Evolutionary conservation across 805 yeast genomes (phyloP).

Genomic region (Yamadazyma sp.): DNA sequence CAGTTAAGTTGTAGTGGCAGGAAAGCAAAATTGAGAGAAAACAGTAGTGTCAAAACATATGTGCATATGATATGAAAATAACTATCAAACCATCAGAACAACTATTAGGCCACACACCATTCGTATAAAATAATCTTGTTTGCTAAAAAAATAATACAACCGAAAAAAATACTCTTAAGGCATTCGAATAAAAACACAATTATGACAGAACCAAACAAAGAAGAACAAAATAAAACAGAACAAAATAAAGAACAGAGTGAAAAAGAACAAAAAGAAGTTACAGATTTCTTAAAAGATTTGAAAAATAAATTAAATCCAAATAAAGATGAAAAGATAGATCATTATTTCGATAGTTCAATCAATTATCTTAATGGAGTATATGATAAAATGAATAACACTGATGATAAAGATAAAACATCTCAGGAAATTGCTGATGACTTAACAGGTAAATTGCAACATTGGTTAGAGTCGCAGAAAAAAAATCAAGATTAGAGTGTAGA

Average conservation of each 20-base stretch:
- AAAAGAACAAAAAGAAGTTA: slow-evolving; percentile 3
- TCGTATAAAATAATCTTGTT: too few relatives aligned
- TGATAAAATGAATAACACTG: slow-evolving; percentile 26
- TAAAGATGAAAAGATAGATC: slow-evolving; percentile 24
- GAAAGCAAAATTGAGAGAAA: too few relatives aligned
- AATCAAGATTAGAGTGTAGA: neutral
- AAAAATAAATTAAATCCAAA: slow-evolving; percentile 24
- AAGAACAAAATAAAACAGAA: neutral
- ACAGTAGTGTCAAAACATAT: too few relatives aligned
- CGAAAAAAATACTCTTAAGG: too few relatives aligned
- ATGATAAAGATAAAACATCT: slow-evolving; percentile 32
- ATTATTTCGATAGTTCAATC: slow-evolving; percentile 25
- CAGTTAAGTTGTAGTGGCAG: too few relatives aligned
- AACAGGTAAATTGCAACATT: slow-evolving; percentile 21
- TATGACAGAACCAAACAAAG: slow-evolving; percentile 1
- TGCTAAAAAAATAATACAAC: too few relatives aligned
- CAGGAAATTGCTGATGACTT: slow-evolving; percentile 35
- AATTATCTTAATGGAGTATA: slow-evolving; percentile 24
- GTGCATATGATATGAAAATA: too few relatives aligned
- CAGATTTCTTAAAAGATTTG: slow-evolving; percentile 7
- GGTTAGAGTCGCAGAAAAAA: slow-evolving; percentile 20
- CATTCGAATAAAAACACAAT: too few relatives aligned
- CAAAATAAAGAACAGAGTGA: neutral
- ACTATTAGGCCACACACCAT: too few relatives aligned
- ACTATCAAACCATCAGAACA: too few relatives aligned